Percentiles rank a stretch among this genome's conserved stretches.
Conservation (phyloP, 441 rosid species). For the Macaranga tanarius region DNA sequence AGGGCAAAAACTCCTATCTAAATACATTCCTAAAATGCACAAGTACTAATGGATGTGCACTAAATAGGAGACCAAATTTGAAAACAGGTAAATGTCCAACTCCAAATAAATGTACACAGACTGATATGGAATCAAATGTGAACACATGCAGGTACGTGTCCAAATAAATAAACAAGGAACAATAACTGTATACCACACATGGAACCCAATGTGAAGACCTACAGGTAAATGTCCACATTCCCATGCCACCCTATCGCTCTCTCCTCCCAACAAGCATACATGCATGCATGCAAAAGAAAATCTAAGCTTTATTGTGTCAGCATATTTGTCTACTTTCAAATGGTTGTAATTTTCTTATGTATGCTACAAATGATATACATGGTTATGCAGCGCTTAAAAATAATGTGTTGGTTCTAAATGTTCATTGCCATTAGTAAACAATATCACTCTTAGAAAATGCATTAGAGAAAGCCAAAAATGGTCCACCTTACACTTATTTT, state of each 20-base stretch:
- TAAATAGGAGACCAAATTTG: not conserved
- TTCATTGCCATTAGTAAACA: not conserved
- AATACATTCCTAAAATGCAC: too few species aligned
- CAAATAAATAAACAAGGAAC: not conserved
- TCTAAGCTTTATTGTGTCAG: not conserved
- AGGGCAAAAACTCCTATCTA: not conserved
- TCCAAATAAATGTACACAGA: too few species aligned
- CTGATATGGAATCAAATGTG: too few species aligned
- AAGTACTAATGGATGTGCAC: not conserved
- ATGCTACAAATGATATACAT: not conserved
- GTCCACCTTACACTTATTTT: not conserved
- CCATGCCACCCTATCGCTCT: not conserved
- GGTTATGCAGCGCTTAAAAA: not conserved
- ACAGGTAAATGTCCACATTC: not conserved
- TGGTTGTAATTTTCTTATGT: not conserved
- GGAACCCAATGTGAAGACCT: not conserved
- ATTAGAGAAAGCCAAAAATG: not conserved
- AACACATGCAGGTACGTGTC: not conserved
- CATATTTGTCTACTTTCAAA: not conserved
- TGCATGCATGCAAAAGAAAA: not conserved
- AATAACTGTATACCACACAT: not conserved
- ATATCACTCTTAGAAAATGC: not conserved
- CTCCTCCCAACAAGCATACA: not conserved
- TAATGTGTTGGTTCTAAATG: not conserved
- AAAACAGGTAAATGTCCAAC: not conserved